Evolutionary conservation across 768 basidiomycete species (phyloP).

Genomic region (Pleurotus citrinopileatus): DNA sequence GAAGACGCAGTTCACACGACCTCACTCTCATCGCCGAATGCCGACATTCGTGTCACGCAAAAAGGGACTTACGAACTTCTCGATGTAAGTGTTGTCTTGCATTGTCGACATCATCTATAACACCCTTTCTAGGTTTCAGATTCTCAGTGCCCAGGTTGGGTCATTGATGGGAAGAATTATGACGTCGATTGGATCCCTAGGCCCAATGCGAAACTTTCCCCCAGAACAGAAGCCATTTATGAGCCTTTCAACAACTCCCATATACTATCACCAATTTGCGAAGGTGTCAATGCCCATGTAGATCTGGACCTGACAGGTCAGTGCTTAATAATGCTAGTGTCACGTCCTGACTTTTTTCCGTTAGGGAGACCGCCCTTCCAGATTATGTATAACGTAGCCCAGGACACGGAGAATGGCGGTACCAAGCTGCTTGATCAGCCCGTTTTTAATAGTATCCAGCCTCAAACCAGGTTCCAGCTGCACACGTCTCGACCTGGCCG

Average conservation of each 20-base stretch:
- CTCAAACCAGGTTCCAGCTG: conserved; percentile 75
- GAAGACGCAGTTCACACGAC: conserved; percentile 37
- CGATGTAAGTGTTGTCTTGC: conserved; percentile 43
- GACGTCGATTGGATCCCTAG: conserved; percentile 76
- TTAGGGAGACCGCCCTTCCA: conserved; percentile 77
- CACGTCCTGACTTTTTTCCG: not conserved
- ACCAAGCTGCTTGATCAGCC: conserved; percentile 73
- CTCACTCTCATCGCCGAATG: conserved; percentile 62
- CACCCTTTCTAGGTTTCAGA: conserved; percentile 66
- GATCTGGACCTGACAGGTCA: conserved; percentile 79
- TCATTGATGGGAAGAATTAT: conserved; percentile 64
- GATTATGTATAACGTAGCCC: conserved; percentile 84
- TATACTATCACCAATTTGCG: conserved; percentile 76
- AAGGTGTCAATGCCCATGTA: conserved; percentile 76
- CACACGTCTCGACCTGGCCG: conserved; percentile 75
- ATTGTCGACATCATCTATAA: conserved; percentile 2
- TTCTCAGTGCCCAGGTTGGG: conserved; percentile 78
- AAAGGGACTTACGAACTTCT: conserved; percentile 74
- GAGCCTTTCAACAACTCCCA: conserved; percentile 70
- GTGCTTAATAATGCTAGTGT: conserved; percentile 12
- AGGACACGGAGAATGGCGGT: conserved; percentile 62
- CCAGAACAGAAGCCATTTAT: conserved; percentile 51
- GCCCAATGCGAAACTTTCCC: conserved; percentile 69
- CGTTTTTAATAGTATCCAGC: conserved; percentile 82
- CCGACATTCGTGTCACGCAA: conserved; percentile 67